Percentiles rank a stretch among this genome's conserved stretches.
These are phyloP conservation scores for Taiozyma sp. DNA, from an alignment of 1,139 yeast genomes.

Conservation along the genomic window DNA sequence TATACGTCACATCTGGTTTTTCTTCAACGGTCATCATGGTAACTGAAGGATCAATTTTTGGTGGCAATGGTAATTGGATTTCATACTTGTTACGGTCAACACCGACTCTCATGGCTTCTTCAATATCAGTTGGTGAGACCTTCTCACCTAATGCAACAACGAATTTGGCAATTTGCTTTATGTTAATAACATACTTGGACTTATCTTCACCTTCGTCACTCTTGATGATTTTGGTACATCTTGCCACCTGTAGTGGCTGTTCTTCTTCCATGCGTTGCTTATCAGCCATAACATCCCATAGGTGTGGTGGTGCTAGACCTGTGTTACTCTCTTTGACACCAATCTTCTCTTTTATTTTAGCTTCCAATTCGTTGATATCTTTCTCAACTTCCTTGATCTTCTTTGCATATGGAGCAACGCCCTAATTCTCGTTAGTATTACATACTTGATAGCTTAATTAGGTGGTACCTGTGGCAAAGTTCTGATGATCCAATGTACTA, in stretches of 20 bases:
- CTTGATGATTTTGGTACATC: constrained; percentile 96
- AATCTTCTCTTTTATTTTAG: constrained; percentile 86
- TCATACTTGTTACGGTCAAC: constrained; percentile 97
- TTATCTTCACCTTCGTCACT: constrained; percentile 69
- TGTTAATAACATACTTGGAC: constrained; percentile 89
- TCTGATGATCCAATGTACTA: not conserved
- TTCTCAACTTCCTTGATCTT: constrained; percentile 77
- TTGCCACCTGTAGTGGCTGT: constrained; percentile 95
- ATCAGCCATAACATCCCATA: constrained; percentile 98
- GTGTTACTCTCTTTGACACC: constrained; percentile 95
- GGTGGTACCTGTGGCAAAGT: not conserved
- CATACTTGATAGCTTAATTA: not conserved
- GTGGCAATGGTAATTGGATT: constrained; percentile 95
- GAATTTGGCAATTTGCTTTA: constrained; percentile 96
- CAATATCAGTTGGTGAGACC: constrained; percentile 97
- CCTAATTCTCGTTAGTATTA: constrained; percentile 32
- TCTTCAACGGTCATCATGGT: constrained; percentile 99
- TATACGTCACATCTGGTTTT: constrained; percentile 87
- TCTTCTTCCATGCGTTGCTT: constrained; percentile 90
- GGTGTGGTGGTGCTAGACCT: constrained; percentile 90
- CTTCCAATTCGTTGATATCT: constrained; percentile 79
- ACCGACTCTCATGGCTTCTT: constrained; percentile 99
- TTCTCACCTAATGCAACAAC: constrained; percentile 96
- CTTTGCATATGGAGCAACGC: constrained; percentile 93
- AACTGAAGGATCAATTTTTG: constrained; percentile 94